Conservation (phyloP, 176 grass and related monocot genomes). For the Oryza meridionalis region DNA sequence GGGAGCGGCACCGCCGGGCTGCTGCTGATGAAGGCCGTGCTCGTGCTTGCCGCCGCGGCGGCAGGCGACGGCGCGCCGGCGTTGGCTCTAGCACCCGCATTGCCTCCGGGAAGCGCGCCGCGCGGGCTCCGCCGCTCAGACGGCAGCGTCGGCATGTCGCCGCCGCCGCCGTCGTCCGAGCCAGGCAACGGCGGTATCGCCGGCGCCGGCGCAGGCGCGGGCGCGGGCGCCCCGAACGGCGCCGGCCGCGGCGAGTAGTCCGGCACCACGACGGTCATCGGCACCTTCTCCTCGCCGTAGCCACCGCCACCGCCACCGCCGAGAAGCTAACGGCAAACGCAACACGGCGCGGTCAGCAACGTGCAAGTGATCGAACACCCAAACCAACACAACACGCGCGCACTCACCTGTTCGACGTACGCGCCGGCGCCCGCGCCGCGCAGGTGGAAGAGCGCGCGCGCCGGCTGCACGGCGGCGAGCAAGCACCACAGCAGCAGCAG, state of each 20-base stretch:
- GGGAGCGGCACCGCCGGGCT: conserved; percentile 84
- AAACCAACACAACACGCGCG: not conserved
- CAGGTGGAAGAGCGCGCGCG: conserved; percentile 32
- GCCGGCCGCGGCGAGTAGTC: conserved; percentile 45
- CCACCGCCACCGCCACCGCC: conserved; percentile 7
- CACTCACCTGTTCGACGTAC: conserved; percentile 7
- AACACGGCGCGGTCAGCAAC: not conserved
- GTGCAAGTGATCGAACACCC: no score
- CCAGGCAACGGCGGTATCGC: not conserved
- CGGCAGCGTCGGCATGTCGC: conserved; percentile 65
- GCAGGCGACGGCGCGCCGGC: conserved; percentile 29
- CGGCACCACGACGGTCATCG: conserved; percentile 46
- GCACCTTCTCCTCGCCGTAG: conserved; percentile 54
- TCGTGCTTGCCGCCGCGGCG: conserved; percentile 20
- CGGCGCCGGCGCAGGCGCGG: not conserved
- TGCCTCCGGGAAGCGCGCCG: conserved; percentile 12
- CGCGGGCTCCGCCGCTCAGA: conserved; percentile 45
- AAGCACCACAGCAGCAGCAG: conserved; percentile 33
- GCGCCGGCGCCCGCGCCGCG: not conserved
- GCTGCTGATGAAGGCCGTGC: conserved; percentile 84
- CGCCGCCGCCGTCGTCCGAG: conserved; percentile 40
- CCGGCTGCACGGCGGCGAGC: conserved; percentile 49
- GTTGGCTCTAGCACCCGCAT: not conserved
- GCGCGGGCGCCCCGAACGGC: not conserved
- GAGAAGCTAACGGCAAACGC: not conserved